Evolutionary conservation across 495 filamentous ascomycete genomes (phyloP), one percentile per base, ranked within the genome.

Genomic region (Trichoderma gamsii): DNA sequence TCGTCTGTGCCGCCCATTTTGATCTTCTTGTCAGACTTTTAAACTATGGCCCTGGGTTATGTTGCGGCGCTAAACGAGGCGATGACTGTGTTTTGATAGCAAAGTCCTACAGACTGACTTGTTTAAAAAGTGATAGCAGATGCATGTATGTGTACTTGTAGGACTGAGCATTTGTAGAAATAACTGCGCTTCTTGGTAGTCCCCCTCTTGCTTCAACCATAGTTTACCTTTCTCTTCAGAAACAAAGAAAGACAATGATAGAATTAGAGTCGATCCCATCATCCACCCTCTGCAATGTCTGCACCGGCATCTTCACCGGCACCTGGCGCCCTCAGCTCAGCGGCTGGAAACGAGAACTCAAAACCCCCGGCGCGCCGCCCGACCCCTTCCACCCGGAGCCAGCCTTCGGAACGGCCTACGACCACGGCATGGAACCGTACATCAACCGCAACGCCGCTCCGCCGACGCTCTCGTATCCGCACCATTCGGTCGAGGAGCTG

Each of bases 401-500:
- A 18, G 27, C 23, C 9, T 61, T 29, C 16, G 56, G 56, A 16
- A 61, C 56, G 27, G 56, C 56, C 4, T 61, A 61, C 56, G 56
- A 61, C 56, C 56, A 61, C 25, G 56, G 56, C 9, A 61, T 61
- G 56, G 27, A 61, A 25, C 56, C 56, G 25, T 61, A 29, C 25
- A 25, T 61, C 12, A 13, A 32, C 25, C 11, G 56, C 56, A 61
- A 29, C 9, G 56, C 11, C 56, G 56, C 56, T 32, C 56, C 56
- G 25, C 56, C 56, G 56, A 61, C 56, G 25, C 56, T 27, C 13
- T 61, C 56, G 2, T 61, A 61, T 18, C 56, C 56, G 56, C 56
- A 61, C 56, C 25, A 61, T 13, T 15, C 56, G 56, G 56, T 61
- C 11, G 56, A 61, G 27, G 56, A 61, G 5, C 56, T 61, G 56